These are phyloP conservation scores for Choiromyces venosus DNA, from an alignment of 495 filamentous ascomycete species.

Conservation along the genomic window DNA sequence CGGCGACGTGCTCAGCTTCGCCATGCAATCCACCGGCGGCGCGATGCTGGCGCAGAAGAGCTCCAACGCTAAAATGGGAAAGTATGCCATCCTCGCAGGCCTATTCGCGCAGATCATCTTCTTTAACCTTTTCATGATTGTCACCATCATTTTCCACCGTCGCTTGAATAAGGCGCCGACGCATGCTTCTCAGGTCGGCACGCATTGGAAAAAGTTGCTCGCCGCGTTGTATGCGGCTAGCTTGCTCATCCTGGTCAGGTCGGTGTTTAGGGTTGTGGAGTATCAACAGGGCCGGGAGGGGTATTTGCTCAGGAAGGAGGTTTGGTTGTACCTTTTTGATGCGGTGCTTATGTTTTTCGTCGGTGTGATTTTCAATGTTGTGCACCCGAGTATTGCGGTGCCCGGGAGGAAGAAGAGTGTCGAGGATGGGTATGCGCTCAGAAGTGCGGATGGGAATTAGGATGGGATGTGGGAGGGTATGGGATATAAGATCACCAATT, in stretches of 20 bases:
- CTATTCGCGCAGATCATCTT: slow-evolving; percentile 51
- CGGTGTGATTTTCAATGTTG: slow-evolving; percentile 49
- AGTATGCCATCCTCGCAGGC: slow-evolving; percentile 48
- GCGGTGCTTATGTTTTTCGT: slow-evolving; percentile 54
- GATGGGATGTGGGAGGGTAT: background rate
- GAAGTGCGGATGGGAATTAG: background rate
- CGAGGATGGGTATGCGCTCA: background rate
- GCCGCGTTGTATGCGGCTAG: slow-evolving; percentile 51
- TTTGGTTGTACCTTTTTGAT: slow-evolving; percentile 62
- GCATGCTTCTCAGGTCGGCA: slow-evolving; percentile 12
- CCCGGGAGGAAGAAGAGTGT: background rate
- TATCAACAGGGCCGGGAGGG: slow-evolving; percentile 55
- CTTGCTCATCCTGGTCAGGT: slow-evolving; percentile 57
- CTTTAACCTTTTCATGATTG: slow-evolving; percentile 52
- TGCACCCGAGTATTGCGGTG: slow-evolving; percentile 46
- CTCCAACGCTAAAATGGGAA: slow-evolving; percentile 41
- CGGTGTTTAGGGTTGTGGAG: slow-evolving; percentile 59
- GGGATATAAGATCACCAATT: too few relatives aligned
- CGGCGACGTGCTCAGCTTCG: slow-evolving; percentile 48
- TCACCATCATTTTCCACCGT: slow-evolving; percentile 45
- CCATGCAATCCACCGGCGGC: slow-evolving; percentile 43
- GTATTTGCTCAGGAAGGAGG: slow-evolving; percentile 52
- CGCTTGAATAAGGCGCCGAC: slow-evolving; percentile 28
- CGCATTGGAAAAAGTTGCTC: slow-evolving; percentile 52
- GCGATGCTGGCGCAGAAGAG: slow-evolving; percentile 42